phyloP scores from a whole-genome alignment of 768 basidiomycete genomes.

The Amanita inopinata region DNA sequence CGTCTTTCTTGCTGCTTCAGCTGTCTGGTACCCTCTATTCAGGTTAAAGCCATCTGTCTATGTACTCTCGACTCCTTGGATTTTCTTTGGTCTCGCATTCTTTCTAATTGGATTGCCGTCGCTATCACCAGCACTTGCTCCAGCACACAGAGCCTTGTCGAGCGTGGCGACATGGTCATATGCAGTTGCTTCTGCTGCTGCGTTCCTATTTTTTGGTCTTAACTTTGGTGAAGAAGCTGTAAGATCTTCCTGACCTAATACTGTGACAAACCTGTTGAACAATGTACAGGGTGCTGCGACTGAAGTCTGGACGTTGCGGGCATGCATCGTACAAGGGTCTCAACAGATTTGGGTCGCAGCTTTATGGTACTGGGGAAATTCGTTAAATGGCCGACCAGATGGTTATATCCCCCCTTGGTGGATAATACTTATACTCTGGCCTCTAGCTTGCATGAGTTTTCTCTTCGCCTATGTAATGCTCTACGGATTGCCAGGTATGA shows the following conservation, averaged over 20 bases:
- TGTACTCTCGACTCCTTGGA: conserved; percentile 79
- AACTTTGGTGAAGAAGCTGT: conserved; percentile 97
- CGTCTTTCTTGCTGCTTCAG: conserved; percentile 78
- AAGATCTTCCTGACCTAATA: conserved; percentile 16
- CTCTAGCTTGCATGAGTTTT: conserved; percentile 65
- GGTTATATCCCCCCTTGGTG: conserved; percentile 68
- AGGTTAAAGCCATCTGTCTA: conserved; percentile 82
- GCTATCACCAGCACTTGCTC: conserved; percentile 44
- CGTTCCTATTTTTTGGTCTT: conserved; percentile 89
- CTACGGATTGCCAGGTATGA: conserved; percentile 74
- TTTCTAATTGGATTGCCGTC: conserved; percentile 87
- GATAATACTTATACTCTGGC: conserved; percentile 78
- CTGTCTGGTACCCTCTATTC: conserved; percentile 88
- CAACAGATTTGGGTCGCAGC: conserved; percentile 96
- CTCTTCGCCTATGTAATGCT: conserved; percentile 77
- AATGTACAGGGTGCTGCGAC: conserved; percentile 73
- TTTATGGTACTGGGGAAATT: conserved; percentile 93
- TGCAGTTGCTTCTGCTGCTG: conserved; percentile 86
- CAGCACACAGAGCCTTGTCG: conserved; percentile 57
- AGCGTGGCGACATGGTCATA: conserved; percentile 85
- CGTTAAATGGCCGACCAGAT: conserved; percentile 47
- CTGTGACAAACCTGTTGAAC: conserved; percentile 7
- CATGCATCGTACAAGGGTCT: conserved; percentile 89
- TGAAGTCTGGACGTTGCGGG: conserved; percentile 87
- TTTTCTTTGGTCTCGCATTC: conserved; percentile 88